phyloP scores from a whole-genome alignment of 2,329 filamentous ascomycete species.

The Exophiala sp. region DNA sequence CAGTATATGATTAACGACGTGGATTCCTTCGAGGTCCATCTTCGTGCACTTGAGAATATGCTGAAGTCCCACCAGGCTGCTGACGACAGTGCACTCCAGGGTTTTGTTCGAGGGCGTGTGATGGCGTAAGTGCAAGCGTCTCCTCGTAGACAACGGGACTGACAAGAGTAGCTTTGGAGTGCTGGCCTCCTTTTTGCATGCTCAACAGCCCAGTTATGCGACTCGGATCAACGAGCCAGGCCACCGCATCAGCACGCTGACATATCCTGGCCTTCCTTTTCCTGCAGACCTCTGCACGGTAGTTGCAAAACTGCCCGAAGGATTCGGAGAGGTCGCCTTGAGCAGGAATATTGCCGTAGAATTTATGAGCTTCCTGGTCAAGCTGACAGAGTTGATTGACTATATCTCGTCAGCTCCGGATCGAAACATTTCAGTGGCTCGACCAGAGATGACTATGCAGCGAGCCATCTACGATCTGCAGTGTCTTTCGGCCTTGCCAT shows the following conservation, averaged over 20 bases:
- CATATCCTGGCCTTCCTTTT: constrained; percentile 17
- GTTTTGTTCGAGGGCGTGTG: constrained; percentile 16
- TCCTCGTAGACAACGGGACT: not conserved
- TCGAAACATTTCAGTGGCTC: not conserved
- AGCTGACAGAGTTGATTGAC: constrained; percentile 13
- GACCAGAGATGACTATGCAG: constrained; percentile 15
- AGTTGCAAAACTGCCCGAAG: constrained; percentile 14
- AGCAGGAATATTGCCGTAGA: constrained; percentile 11
- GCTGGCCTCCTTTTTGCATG: constrained; percentile 14
- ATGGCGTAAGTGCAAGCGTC: constrained; percentile 6
- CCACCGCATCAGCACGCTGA: constrained; percentile 18
- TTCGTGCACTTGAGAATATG: constrained; percentile 15
- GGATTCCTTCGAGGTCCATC: constrained; percentile 15
- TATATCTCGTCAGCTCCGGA: not conserved
- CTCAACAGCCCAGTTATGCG: constrained; percentile 18
- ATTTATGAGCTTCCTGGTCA: constrained; percentile 17
- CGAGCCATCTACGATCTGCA: constrained; percentile 21
- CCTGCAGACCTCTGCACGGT: constrained; percentile 12
- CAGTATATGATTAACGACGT: constrained; percentile 22
- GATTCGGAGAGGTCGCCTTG: constrained; percentile 16
- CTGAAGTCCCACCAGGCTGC: not conserved
- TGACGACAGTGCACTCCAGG: constrained; percentile 3
- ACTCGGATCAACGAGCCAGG: constrained; percentile 16
- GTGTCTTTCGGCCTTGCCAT: constrained; percentile 11
- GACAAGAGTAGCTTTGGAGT: constrained; percentile 10